phyloP scores from a whole-genome alignment of 208 protist genomes.

The Wallacemonas sp. region DNA sequence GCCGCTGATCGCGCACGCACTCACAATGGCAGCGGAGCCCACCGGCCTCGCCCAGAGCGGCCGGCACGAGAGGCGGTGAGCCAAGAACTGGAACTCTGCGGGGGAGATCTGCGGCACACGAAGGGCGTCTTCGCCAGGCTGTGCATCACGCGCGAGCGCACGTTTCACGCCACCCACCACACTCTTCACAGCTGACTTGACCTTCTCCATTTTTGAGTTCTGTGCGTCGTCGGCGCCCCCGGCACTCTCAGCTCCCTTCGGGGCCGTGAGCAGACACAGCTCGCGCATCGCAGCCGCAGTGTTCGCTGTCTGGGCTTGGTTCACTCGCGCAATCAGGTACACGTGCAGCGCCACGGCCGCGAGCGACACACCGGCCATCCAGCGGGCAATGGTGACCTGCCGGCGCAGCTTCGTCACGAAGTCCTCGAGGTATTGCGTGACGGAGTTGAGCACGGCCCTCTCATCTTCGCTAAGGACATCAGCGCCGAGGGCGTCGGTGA shows the following conservation, averaged over 20 bases:
- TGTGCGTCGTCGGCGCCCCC: background rate
- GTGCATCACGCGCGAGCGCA: background rate
- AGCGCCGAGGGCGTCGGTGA: slow-evolving; percentile 1
- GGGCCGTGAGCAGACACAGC: slow-evolving; percentile 34
- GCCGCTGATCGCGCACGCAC: slow-evolving; percentile 11
- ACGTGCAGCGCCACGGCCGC: slow-evolving; percentile 30
- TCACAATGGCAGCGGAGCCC: slow-evolving; percentile 20
- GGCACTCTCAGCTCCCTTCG: background rate
- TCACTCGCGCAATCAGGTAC: slow-evolving; percentile 17
- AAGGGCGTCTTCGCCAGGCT: background rate
- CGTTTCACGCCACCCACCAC: background rate
- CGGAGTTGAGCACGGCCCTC: slow-evolving; percentile 31
- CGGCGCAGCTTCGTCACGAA: slow-evolving; percentile 34
- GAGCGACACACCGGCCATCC: slow-evolving; percentile 29
- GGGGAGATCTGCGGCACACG: background rate
- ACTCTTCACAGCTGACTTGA: background rate
- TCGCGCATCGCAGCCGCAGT: slow-evolving; percentile 34
- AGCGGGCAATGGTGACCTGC: slow-evolving; percentile 38
- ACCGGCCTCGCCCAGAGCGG: slow-evolving; percentile 27
- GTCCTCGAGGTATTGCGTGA: slow-evolving; percentile 35
- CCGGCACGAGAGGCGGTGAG: slow-evolving; percentile 24
- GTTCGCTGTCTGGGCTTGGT: slow-evolving; percentile 17
- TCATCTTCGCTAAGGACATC: slow-evolving; percentile 41
- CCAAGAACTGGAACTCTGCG: slow-evolving; percentile 29
- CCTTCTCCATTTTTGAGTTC: background rate